Conservation (phyloP, 176 grass and related monocot species). For the Triticum aestivum region DNA sequence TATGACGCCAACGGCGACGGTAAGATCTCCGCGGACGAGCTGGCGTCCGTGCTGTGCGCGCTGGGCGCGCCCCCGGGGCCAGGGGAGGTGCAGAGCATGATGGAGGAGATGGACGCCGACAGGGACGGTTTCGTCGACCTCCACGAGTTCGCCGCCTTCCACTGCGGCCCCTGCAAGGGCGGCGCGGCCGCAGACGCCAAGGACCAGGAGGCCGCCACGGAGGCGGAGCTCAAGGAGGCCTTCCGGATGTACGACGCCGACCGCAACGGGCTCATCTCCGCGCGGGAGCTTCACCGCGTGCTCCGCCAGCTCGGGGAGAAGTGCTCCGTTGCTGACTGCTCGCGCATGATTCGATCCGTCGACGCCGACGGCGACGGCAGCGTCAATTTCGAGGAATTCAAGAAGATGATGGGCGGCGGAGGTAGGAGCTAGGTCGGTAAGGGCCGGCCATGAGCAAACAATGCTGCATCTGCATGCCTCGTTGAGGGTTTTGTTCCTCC, state of each 20-base stretch:
- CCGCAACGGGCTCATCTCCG: constrained; percentile 55
- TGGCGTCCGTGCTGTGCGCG: constrained; percentile 40
- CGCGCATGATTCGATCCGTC: constrained; percentile 59
- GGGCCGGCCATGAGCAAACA: neutral
- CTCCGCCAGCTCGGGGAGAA: constrained; percentile 52
- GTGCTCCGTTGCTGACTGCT: constrained; percentile 68
- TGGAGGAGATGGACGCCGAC: constrained; percentile 77
- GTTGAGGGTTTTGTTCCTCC: neutral
- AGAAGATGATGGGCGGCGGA: constrained; percentile 59
- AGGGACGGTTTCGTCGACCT: constrained; percentile 71
- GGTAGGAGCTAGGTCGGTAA: neutral
- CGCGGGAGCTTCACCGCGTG: constrained; percentile 58
- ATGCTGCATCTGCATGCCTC: neutral
- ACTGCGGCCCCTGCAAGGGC: constrained; percentile 9
- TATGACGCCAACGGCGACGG: constrained; percentile 70
- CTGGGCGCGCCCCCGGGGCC: constrained; percentile 36
- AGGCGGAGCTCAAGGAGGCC: constrained; percentile 52
- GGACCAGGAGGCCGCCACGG: constrained; percentile 1
- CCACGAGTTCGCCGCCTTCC: constrained; percentile 57
- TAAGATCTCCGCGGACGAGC: constrained; percentile 61
- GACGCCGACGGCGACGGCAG: constrained; percentile 52
- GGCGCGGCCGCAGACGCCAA: neutral
- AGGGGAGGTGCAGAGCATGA: constrained; percentile 54
- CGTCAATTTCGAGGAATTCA: constrained; percentile 68
- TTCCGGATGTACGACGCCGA: constrained; percentile 64